Percentiles rank a stretch among this genome's conserved stretches.
Evolutionary conservation across 2,329 filamentous ascomycete genomes (phyloP).

Genomic region (Thielaviopsis cerberus): DNA sequence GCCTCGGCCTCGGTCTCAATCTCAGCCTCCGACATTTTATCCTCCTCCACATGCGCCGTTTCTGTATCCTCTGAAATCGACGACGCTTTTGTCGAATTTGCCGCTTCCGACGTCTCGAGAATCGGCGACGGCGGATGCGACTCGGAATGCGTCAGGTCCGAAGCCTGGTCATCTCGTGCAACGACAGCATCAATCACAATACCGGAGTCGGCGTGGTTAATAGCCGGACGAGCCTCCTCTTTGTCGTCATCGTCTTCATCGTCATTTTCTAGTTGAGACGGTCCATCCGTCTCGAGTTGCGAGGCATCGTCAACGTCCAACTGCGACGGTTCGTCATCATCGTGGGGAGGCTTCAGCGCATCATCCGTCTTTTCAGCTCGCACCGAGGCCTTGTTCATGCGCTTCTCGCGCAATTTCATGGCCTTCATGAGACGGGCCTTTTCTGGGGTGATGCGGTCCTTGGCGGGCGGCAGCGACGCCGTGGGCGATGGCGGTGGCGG

Average conservation of each 20-base stretch:
- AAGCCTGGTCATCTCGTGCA: constrained; percentile 24
- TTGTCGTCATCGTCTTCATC: constrained; percentile 15
- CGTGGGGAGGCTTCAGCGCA: not conserved
- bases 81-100: constrained; percentile 43
- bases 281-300: constrained; percentile 14
- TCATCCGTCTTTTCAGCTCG: not conserved
- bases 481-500: constrained; percentile 9
- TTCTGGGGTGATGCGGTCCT: constrained; percentile 56
- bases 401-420: constrained; percentile 72
- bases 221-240: constrained; percentile 10
- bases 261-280: constrained; percentile 15
- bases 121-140: constrained; percentile 40
- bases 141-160: constrained; percentile 31
- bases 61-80: constrained; percentile 44
- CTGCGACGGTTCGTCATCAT: no score
- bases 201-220: constrained; percentile 32
- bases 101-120: constrained; percentile 33
- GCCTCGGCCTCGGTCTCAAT: no score
- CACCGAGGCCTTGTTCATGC: constrained; percentile 19
- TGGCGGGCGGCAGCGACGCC: constrained; percentile 17
- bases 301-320: no score
- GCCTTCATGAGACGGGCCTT: constrained; percentile 89
- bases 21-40: constrained; percentile 17
- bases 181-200: constrained; percentile 31
- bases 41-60: constrained; percentile 28